Conservation (phyloP, 192 early-diverging fungal species). For the Neocallimastix lanati region DNA sequence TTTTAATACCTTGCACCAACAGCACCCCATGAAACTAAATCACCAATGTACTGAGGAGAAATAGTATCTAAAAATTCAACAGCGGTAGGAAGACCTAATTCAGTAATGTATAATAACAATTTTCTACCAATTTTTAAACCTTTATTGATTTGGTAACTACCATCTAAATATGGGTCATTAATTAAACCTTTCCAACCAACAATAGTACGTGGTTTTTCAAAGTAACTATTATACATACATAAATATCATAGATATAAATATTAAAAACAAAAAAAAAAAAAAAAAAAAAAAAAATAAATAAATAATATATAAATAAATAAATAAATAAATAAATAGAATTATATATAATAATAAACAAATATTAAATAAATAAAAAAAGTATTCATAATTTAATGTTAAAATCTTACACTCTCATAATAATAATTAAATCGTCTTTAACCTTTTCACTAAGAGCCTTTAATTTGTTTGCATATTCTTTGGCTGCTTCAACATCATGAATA, state of each 20-base stretch:
- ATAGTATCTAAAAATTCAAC: constrained; percentile 67
- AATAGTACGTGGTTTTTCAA: constrained; percentile 51
- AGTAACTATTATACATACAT: constrained; percentile 14
- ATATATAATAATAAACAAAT: too few relatives aligned
- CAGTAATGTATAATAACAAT: constrained; percentile 39
- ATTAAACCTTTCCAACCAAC: constrained; percentile 87
- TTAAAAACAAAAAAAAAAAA: too few relatives aligned
- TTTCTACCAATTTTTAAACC: constrained; percentile 56
- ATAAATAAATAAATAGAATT: too few relatives aligned
- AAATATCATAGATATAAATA: too few relatives aligned
- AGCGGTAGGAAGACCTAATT: constrained; percentile 54
- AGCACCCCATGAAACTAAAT: constrained; percentile 31
- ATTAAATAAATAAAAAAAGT: too few relatives aligned
- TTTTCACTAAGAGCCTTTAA: constrained; percentile 38
- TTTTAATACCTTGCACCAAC: constrained; percentile 48
- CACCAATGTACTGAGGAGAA: constrained; percentile 63
- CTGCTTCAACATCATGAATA: constrained; percentile 60
- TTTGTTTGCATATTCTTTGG: constrained; percentile 51
- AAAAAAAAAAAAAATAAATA: too few relatives aligned
- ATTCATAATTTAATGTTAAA: too few relatives aligned
- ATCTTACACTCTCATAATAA: constrained; percentile 54
- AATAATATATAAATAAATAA: too few relatives aligned
- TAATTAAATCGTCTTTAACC: constrained; percentile 38
- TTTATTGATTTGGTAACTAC: constrained; percentile 65
- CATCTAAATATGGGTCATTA: constrained; percentile 56